phyloP scores from a whole-genome alignment of 805 yeast species.

The Wickerhamiella spandovensis region DNA sequence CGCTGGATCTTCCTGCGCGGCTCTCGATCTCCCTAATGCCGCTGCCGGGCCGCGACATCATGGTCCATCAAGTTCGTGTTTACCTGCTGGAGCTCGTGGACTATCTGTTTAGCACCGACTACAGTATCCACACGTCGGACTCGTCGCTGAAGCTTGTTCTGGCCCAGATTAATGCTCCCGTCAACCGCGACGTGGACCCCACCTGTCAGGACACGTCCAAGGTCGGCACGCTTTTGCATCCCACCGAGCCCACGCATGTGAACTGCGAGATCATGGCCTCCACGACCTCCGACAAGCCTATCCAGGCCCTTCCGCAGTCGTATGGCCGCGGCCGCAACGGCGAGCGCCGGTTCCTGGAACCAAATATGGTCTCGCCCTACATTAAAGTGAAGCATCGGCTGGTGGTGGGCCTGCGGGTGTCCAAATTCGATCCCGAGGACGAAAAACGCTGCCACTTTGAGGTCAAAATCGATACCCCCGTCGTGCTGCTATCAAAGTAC shows the following conservation, averaged over 20 bases:
- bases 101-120: slow-evolving; percentile 19
- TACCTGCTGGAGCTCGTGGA: slow-evolving; percentile 16
- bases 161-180: slow-evolving; percentile 12
- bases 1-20: slow-evolving; percentile 64
- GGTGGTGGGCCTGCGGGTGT: slow-evolving; percentile 16
- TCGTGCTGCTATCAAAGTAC: slow-evolving; percentile 16
- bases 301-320: slow-evolving; percentile 13
- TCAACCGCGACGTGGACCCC: background rate
- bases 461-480: slow-evolving; percentile 19
- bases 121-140: slow-evolving; percentile 16
- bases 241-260: slow-evolving; percentile 14
- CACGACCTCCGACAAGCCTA: slow-evolving; percentile 11
- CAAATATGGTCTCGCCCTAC: slow-evolving; percentile 18
- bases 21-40: slow-evolving; percentile 62
- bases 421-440: slow-evolving; percentile 8
- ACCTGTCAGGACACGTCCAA: background rate
- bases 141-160: slow-evolving; percentile 15
- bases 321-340: slow-evolving; percentile 17
- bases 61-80: slow-evolving; percentile 41
- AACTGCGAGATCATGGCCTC: slow-evolving; percentile 8
- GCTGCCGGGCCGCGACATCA: slow-evolving; percentile 45
- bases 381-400: slow-evolving; percentile 16
- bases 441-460: slow-evolving; percentile 14
- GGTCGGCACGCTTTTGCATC: slow-evolving; percentile 11
- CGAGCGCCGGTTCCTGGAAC: slow-evolving; percentile 17